A percentile compares a stretch with the other conserved stretches of the same genome.
phyloP scores from a whole-genome alignment of 179 eudicot genomes.

The Spinacia oleracea region DNA sequence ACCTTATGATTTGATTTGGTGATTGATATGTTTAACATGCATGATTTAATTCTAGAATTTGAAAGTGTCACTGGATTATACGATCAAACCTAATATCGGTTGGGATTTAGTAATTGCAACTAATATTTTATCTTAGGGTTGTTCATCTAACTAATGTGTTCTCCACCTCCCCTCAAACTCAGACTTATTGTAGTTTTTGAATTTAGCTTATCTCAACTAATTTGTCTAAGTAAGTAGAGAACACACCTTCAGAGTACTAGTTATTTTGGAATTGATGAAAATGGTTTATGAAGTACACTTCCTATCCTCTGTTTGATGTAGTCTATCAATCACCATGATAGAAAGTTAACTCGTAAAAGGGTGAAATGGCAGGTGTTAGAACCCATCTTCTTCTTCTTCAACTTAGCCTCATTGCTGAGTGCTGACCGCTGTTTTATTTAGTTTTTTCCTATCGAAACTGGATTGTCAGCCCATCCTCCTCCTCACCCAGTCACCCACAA shows the following conservation, averaged over 20 bases:
- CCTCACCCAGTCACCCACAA: too few relatives aligned
- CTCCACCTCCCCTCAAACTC: not conserved
- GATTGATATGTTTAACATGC: not conserved
- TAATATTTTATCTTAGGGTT: not conserved
- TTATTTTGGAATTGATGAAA: not conserved
- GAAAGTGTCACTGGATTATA: not conserved
- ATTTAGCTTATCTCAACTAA: too few relatives aligned
- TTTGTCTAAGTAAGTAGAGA: too few relatives aligned
- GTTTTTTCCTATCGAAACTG: not conserved
- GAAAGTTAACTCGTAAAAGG: not conserved
- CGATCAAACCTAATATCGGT: not conserved
- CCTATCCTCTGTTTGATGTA: not conserved
- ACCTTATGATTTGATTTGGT: slow-evolving; percentile 6
- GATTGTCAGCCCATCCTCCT: not conserved
- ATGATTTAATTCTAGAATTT: not conserved
- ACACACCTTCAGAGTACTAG: too few relatives aligned
- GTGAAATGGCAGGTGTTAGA: not conserved
- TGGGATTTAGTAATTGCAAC: not conserved
- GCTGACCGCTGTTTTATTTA: not conserved
- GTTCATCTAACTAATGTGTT: not conserved
- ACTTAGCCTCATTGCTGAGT: not conserved
- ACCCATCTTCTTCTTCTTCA: not conserved
- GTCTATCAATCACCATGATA: not conserved
- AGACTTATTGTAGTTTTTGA: too few relatives aligned
- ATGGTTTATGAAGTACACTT: not conserved